phyloP scores from a whole-genome alignment of 2,329 filamentous ascomycete genomes.

The Ceratocystis papillata region DNA sequence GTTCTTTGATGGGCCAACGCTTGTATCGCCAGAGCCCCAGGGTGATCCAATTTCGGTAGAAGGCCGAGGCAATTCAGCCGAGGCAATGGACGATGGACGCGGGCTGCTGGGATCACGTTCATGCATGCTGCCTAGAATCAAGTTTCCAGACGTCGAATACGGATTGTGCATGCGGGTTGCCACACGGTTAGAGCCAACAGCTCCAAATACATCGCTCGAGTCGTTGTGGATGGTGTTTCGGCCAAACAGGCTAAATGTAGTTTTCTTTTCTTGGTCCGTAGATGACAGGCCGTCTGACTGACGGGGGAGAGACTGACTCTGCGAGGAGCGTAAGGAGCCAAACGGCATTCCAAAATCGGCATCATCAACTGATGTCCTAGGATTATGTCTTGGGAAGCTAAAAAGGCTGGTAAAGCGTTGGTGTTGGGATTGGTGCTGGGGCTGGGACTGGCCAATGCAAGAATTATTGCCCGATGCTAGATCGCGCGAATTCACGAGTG shows the following conservation, averaged over 20 bases:
- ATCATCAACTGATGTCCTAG: slow-evolving; percentile 30
- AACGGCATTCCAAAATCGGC: slow-evolving; percentile 53
- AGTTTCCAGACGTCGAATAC: slow-evolving; percentile 41
- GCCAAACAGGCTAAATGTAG: slow-evolving; percentile 45
- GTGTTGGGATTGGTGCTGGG: slow-evolving; percentile 30
- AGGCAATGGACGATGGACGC: slow-evolving; percentile 57
- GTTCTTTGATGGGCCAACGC: slow-evolving; percentile 40
- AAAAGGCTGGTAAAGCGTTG: slow-evolving; percentile 42
- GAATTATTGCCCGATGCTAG: slow-evolving; percentile 32
- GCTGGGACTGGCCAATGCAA: slow-evolving; percentile 32
- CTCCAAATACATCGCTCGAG: slow-evolving; percentile 31
- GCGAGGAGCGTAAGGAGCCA: slow-evolving; percentile 57
- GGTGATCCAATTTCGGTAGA: slow-evolving; percentile 70
- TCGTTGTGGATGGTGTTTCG: slow-evolving; percentile 43
- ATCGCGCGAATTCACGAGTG: slow-evolving; percentile 25
- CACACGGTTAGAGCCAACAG: slow-evolving; percentile 32
- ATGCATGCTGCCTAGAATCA: slow-evolving; percentile 41
- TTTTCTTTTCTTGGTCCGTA: slow-evolving; percentile 36
- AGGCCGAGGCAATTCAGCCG: slow-evolving; percentile 60
- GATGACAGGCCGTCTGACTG: slow-evolving; percentile 40
- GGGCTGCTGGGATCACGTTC: slow-evolving; percentile 50
- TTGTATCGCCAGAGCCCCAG: slow-evolving; percentile 49
- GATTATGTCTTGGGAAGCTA: slow-evolving; percentile 48
- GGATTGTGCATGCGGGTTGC: slow-evolving; percentile 38
- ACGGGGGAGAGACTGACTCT: slow-evolving; percentile 68